Base-by-base conservation (phyloP, 2,329 filamentous ascomycete species). In the Diaporthe sp. region DNA sequence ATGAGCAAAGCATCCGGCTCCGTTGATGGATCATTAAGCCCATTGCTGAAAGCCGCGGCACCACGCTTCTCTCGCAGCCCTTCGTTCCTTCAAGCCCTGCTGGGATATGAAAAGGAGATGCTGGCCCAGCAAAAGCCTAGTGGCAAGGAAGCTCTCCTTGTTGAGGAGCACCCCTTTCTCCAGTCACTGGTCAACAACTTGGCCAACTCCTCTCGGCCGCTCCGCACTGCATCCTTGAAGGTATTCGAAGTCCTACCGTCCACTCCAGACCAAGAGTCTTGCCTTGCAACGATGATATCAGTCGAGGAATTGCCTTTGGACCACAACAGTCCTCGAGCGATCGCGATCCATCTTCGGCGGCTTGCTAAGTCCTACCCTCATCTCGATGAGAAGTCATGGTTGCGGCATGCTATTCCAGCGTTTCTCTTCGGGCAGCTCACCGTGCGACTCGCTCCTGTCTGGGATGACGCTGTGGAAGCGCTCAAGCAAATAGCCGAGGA, bases 361-460 rank as follows among this genome's bases (percentile, higher is more conserved):
- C 88, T 98, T 56, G 87, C 92, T 19, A 84, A 88, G 71, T 84
- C 84, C 39, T 97, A 97, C 80, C 84, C 88, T 8, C 86, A 89
- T 32, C 81, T 92, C 13, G 85, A 86, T 53, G 84, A 89, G 2
- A 87, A 90, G 50, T 89, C 89, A 1, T 94, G 93, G 90, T 84
- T 97, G 77, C 87, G 90, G 74, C 88, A 90, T 78, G 91, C 95
- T 9, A 89, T 98, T 39, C 94, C 96, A 0, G 88, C 91, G 0
- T 98, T 96, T 79, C 92, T 95, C 78, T 98, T 98, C 78, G 97
- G 97, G 65, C 89, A 98, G 83, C 88, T 98, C 75, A 97, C 96
- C 0, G 92, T 97, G 65, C 94, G 93, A 78, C 88, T 98, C 77
- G 90, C 95, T 0, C 95, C 95, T 47, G 87, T 97, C 8, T 98